A percentile compares a stretch with the other conserved stretches of the same genome.
Evolutionary conservation across 257 asterid species (phyloP).

Genomic region (Gardenia jasminoides): DNA sequence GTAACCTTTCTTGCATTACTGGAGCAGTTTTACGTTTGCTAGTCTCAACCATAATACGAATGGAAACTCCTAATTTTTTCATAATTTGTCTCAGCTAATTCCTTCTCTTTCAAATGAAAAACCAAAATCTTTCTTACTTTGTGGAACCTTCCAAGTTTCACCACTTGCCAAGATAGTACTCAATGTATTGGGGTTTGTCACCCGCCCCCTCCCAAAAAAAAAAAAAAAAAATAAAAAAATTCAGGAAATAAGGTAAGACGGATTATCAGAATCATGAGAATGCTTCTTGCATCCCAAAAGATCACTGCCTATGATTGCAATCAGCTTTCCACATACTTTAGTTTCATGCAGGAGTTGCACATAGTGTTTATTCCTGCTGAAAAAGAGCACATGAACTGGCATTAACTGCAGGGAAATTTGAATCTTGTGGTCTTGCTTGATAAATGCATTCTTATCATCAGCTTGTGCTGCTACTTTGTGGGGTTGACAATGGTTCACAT

Average conservation of each 20-base stretch:
- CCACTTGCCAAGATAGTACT: background rate
- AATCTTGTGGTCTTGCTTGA: background rate
- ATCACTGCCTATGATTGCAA: background rate
- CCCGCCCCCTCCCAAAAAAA: background rate
- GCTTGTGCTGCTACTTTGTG: background rate
- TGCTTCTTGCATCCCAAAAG: background rate
- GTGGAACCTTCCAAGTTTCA: background rate
- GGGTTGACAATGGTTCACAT: background rate
- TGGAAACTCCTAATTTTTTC: background rate
- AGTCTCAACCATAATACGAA: background rate
- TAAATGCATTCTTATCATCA: background rate
- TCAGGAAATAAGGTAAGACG: too few relatives aligned
- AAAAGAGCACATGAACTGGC: background rate
- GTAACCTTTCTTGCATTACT: background rate
- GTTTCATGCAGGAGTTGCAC: background rate
- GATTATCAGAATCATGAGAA: background rate
- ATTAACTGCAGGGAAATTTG: background rate
- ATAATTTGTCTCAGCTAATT: too few relatives aligned
- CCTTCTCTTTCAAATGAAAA: background rate
- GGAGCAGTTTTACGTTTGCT: background rate
- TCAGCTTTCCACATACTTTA: background rate
- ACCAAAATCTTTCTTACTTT: background rate
- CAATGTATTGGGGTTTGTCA: background rate
- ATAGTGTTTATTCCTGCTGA: background rate
- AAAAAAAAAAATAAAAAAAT: too few relatives aligned